A percentile compares a stretch with the other conserved stretches of the same genome.
Evolutionary conservation across 331 rosid genomes (phyloP).

Genomic region (Acacia concinna): DNA sequence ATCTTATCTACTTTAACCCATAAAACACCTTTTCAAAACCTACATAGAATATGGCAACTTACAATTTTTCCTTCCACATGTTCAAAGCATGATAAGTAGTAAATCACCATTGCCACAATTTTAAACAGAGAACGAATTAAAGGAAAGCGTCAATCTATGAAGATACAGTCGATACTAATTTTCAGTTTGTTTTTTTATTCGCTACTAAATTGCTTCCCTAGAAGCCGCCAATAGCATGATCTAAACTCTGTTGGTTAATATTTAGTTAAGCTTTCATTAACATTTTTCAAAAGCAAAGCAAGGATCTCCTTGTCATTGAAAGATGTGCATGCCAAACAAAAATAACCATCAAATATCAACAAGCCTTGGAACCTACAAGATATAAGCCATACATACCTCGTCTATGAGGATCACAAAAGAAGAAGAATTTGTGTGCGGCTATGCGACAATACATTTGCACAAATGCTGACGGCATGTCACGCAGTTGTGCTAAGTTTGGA

Average conservation of each 20-base stretch:
- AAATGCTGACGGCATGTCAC: slow-evolving; percentile 77
- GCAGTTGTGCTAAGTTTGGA: slow-evolving; percentile 94
- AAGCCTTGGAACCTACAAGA: slow-evolving; percentile 17
- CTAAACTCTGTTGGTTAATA: not conserved
- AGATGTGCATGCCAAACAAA: not conserved
- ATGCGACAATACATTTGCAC: slow-evolving; percentile 84
- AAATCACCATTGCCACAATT: not conserved
- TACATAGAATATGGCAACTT: not conserved
- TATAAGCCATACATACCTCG: slow-evolving; percentile 71
- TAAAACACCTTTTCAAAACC: not conserved
- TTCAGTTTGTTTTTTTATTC: not conserved
- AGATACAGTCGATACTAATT: not conserved
- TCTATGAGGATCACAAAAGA: slow-evolving; percentile 96
- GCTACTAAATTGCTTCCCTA: not conserved
- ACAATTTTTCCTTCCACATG: slow-evolving; percentile 1
- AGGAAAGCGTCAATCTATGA: slow-evolving; percentile 7
- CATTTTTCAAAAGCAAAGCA: not conserved
- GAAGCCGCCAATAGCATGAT: not conserved
- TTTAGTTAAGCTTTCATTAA: not conserved
- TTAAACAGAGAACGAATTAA: not conserved
- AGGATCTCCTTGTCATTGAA: not conserved
- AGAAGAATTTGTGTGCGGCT: slow-evolving; percentile 96
- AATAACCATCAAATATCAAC: slow-evolving; percentile 29
- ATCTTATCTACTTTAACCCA: not conserved
- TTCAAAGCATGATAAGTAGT: not conserved